These are phyloP conservation scores for Nitzschia sp. DNA, from an alignment of 108 stramenopile genomes.

Conservation along the genomic window DNA sequence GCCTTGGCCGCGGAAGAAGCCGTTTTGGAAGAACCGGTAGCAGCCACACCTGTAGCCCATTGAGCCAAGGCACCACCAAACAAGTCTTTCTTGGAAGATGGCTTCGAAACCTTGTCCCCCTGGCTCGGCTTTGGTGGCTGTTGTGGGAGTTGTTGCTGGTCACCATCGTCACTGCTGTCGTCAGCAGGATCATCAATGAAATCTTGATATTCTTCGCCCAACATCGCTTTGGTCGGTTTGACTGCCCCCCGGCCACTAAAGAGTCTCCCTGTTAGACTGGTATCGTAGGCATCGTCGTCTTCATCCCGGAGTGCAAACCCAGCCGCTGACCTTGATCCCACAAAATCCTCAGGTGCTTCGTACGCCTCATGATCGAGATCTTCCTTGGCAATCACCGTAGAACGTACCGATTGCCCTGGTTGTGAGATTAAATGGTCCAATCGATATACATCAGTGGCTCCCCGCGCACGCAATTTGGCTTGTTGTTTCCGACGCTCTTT, in stretches of 20 bases:
- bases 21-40: neutral
- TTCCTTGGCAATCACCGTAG: no score
- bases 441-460: constrained; percentile 49
- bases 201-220: constrained; percentile 46
- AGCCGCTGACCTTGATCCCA: constrained; percentile 64
- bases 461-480: constrained; percentile 45
- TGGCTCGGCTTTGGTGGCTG: neutral
- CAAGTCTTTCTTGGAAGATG: constrained; percentile 4
- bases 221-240: neutral
- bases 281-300: constrained; percentile 80
- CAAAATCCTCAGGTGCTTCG: constrained; percentile 69
- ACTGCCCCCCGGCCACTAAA: constrained; percentile 3
- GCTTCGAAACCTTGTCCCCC: neutral
- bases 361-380: constrained; percentile 39
- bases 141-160: no score
- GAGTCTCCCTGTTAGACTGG: neutral
- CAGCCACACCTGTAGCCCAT: constrained; percentile 15
- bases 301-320: constrained; percentile 86
- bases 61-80: constrained; percentile 25
- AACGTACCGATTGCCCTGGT: neutral
- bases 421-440: constrained; percentile 30
- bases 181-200: constrained; percentile 44
- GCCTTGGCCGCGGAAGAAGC: neutral
- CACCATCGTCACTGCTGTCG: constrained; percentile 42
- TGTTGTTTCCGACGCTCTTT: constrained; percentile 45